Evolutionary conservation across 306 rosid genomes (phyloP), one percentile per base, ranked within the genome.

Genomic region (Prunus davidiana): DNA sequence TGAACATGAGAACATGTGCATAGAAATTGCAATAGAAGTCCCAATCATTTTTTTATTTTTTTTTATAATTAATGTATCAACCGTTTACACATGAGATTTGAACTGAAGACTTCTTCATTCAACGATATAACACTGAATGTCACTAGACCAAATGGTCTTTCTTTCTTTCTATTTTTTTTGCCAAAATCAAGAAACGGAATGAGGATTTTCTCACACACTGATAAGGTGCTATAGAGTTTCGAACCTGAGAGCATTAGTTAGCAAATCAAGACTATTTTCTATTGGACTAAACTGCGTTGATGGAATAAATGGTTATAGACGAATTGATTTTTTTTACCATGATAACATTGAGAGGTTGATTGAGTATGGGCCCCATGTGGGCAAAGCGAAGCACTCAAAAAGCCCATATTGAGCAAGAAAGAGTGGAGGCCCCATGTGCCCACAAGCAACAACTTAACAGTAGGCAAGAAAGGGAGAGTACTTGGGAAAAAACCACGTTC

Each of bases 1-100:
- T 76, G 89, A 85, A 87, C 90, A 71, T 88, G 90, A 76, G 79
- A 79, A 82, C 94, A 89, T 80, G 94, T 87, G 97, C 71, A 8
- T 70, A 45, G 71, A 77, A 73, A 15, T 67, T 67, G 61, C 27
- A 27, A 28, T 18, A 3, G 20, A 49, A 18, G 46, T 8, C 4
- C 25, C 27, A 34, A 64, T 10, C 25, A 18, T 32, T 64, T n/a
- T 28, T 24, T 30, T 18, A 6, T 32, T 32, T 32, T 32, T 30
- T 4, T 62, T 24, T 16, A 64, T 38, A 8, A 1, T 38, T 38
- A 34, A 34, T 34, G 41, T 5, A 34, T 34, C 41, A 34, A 34
- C 6, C 2, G 8, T 34, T 34, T 34, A 34, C 41, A 34, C 41
- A 34, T 34, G 6, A 34, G 9, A 38, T 38, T 38, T 7, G 43